These are phyloP conservation scores for Lupinus albus DNA, from an alignment of 306 rosid genomes.

Conservation along the genomic window DNA sequence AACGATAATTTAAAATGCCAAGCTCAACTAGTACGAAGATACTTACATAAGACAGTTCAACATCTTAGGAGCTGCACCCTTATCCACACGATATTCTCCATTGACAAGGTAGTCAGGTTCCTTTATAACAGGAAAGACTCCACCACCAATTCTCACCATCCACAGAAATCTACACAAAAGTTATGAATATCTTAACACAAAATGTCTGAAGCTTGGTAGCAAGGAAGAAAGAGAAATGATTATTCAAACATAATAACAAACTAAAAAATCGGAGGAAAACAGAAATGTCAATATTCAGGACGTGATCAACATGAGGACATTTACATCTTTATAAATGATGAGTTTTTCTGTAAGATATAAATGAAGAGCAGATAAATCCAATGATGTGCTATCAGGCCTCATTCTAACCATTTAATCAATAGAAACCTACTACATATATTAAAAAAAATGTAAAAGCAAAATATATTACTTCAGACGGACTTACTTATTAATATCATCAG, in stretches of 20 bases:
- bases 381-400: not conserved
- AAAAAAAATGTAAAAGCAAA: conserved; percentile 16
- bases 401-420: not conserved
- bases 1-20: conserved; percentile 30
- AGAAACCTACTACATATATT: conserved; percentile 15
- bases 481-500: conserved; percentile 99
- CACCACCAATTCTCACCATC: conserved; percentile 99
- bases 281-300: conserved; percentile 2
- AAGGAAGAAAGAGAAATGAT: not conserved
- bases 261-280: not conserved
- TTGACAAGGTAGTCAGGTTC: conserved; percentile 97
- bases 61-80: conserved; percentile 99
- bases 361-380: conserved; percentile 8
- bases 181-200: conserved; percentile 23
- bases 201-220: not conserved
- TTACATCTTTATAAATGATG: not conserved
- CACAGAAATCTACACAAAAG: conserved; percentile 74
- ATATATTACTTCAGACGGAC: conserved; percentile 41
- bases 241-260: not conserved
- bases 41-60: conserved; percentile 99
- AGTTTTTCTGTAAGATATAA: not conserved
- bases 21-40: conserved; percentile 14
- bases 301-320: conserved; percentile 11
- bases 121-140: conserved; percentile 95
- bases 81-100: conserved; percentile 99